Base-by-base conservation (phyloP, 2,329 filamentous ascomycete species). In the Colletotrichum tabaci region DNA sequence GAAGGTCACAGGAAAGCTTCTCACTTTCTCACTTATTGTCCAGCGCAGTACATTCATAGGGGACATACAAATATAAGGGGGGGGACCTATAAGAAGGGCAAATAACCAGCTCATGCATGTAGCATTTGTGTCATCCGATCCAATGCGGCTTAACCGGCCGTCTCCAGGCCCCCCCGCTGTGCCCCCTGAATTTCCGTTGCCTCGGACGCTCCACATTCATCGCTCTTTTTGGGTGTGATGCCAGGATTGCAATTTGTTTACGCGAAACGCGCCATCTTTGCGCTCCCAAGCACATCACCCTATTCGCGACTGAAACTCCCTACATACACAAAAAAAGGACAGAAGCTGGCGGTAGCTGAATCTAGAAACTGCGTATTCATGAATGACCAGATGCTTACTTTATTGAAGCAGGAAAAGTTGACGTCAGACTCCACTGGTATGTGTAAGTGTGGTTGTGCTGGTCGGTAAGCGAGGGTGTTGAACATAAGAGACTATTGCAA, bases 261-360 rank as follows among this genome's bases (percentile, higher is more conserved):
- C 46, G 18, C 65, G 50, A 71, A 69, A 71, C 69, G 35, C 46
- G 5, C 57, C 58, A 63, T 53, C 15, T 55, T 58, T 62, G 46
- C 46, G 52, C 60, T 64, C 30, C 40, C 68, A 68, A 71, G 55
- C 62, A 71, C 44, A n/a, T 47, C 9, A 71, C 40, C 30, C 64
- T 64, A 55, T 49, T 26, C 40, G 53, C 67, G 42, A 57, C 30
- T 21, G 30, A 49, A 15, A 21, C 21, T 61, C 44, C 35, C 46
- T 56, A 9, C n/a, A 61, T 46, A 42, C n/a, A 53, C 38, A 26
- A 38, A 47, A 18, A 30, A 10, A 4, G 40, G 40, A 16, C 1
- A 7, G 8, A 18, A 21, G 23, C 12, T 49, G 44, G 21, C 21
- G 49, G 16, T n/a, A n/a, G 3, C 57, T 21, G 16, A 18, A 26